Base-by-base conservation (phyloP, 179 eudicot species). In the Silene noctiflora region DNA sequence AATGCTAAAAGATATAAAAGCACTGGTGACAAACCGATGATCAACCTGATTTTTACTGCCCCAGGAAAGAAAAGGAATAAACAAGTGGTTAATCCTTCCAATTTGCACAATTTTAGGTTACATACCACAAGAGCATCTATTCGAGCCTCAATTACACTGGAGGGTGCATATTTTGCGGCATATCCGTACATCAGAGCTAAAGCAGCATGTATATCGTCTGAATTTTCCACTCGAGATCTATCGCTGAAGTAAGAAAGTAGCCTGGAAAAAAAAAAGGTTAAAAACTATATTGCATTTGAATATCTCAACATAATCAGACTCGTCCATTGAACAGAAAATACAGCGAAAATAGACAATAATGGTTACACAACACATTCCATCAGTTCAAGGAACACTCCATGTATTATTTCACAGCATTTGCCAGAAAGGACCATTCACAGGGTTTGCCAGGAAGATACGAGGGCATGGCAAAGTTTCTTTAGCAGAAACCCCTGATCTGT, bases 161-260 rank as follows among this genome's bases (percentile, higher is more conserved):
- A 93, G 46, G 99, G 99, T 42, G 99, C 98, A 87, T 95, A 95
- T 86, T 89, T 93, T 74, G 99, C 99, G 8, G 99, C 99, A 93
- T 95, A 95, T 68, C 99, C 99, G 66, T 95, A 95, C 99, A 95
- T 95, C 60, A 95, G 86, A 67, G 99, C 99, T 86, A 95, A 85
- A 74, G 98, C 93, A 79, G 99, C 99, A 86, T 95, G 98, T 76
- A 95, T 86, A 78, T 95, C 98, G 81, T 95, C 99, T 67, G 98
- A 93, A 82, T 91, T 97, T 78, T 93, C 97, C 88, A 85, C 84
- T 84, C 81, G 88, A 77, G 84, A 84, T 87, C 79, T 83, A 83
- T 93, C 98, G 74, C 89, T 86, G 85, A 95, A 95, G 84, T 88
- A 82, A 58, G 91, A 91, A 48, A 94, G 79, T 79, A 94, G 77